Evolutionary conservation across 768 basidiomycete species (phyloP).

Genomic region (Aureoboletus auriporus): DNA sequence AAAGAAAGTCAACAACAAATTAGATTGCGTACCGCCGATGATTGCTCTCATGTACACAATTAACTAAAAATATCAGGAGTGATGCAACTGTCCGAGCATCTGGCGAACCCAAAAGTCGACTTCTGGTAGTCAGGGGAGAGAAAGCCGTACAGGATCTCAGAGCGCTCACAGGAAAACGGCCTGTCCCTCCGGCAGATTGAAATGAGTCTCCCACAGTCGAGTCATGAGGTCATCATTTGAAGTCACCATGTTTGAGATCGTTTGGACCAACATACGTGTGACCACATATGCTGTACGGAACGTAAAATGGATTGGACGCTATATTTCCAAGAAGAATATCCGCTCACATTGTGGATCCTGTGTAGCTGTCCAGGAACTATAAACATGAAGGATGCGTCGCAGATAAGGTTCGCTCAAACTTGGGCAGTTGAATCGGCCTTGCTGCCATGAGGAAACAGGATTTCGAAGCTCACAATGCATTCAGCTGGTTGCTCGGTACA

Average conservation of each 20-base stretch:
- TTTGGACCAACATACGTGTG: slow-evolving; percentile 68
- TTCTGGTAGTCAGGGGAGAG: slow-evolving; percentile 19
- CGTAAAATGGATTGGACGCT: background rate
- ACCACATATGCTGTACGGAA: slow-evolving; percentile 49
- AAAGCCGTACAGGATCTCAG: background rate
- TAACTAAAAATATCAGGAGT: slow-evolving; percentile 66
- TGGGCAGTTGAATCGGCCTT: slow-evolving; percentile 7
- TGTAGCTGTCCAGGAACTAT: slow-evolving; percentile 73
- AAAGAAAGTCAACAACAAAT: slow-evolving; percentile 1
- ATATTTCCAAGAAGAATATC: slow-evolving; percentile 3
- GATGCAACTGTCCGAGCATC: slow-evolving; percentile 60
- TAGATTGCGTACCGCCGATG: slow-evolving; percentile 48
- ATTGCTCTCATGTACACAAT: slow-evolving; percentile 59
- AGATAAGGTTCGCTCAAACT: slow-evolving; percentile 74
- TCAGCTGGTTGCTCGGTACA: slow-evolving; percentile 63
- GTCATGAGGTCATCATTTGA: slow-evolving; percentile 55
- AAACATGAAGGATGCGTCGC: slow-evolving; percentile 60
- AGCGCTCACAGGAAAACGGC: slow-evolving; percentile 67
- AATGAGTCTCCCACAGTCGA: slow-evolving; percentile 60
- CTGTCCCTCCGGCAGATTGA: slow-evolving; percentile 68
- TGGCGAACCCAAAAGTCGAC: slow-evolving; percentile 60
- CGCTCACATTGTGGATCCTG: slow-evolving; percentile 56
- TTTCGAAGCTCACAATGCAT: slow-evolving; percentile 59
- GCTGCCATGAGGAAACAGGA: background rate
- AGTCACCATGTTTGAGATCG: slow-evolving; percentile 82